These are phyloP conservation scores for Russula dissimulans DNA, from an alignment of 768 basidiomycete species.

Conservation along the genomic window DNA sequence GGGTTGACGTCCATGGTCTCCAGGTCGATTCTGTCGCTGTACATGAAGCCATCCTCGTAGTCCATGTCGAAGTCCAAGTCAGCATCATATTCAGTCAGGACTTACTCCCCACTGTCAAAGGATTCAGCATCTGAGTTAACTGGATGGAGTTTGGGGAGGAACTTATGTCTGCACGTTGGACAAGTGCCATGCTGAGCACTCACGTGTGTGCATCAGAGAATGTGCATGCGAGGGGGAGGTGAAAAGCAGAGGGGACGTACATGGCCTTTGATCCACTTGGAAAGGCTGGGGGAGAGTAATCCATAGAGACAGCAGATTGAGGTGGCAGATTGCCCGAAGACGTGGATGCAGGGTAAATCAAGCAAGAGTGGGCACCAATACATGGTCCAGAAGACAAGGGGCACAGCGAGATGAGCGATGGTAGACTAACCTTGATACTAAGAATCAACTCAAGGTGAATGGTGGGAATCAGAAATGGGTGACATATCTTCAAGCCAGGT, in stretches of 20 bases:
- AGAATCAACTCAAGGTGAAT: too few species aligned
- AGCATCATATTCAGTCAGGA: slow-evolving; percentile 45
- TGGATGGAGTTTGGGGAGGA: slow-evolving; percentile 43
- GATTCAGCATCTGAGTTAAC: slow-evolving; percentile 54
- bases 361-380: too few species aligned
- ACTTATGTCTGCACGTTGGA: slow-evolving; percentile 54
- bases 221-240: background rate
- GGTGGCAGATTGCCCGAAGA: too few species aligned
- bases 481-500: too few species aligned
- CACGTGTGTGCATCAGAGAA: background rate
- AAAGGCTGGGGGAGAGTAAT: slow-evolving; percentile 33
- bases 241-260: slow-evolving; percentile 30
- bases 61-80: slow-evolving; percentile 24
- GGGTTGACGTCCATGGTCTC: slow-evolving; percentile 21
- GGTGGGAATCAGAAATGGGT: too few species aligned
- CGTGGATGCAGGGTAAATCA: too few species aligned
- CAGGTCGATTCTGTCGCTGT: slow-evolving; percentile 20
- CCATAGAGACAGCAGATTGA: too few species aligned
- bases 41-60: slow-evolving; percentile 22
- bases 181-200: slow-evolving; percentile 61
- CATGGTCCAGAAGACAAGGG: too few species aligned
- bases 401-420: too few species aligned
- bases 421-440: too few species aligned
- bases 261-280: slow-evolving; percentile 54
- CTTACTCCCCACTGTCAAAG: slow-evolving; percentile 58